Evolutionary conservation across 2,329 filamentous ascomycete genomes (phyloP).

Genomic region (Raffaelea arxii): DNA sequence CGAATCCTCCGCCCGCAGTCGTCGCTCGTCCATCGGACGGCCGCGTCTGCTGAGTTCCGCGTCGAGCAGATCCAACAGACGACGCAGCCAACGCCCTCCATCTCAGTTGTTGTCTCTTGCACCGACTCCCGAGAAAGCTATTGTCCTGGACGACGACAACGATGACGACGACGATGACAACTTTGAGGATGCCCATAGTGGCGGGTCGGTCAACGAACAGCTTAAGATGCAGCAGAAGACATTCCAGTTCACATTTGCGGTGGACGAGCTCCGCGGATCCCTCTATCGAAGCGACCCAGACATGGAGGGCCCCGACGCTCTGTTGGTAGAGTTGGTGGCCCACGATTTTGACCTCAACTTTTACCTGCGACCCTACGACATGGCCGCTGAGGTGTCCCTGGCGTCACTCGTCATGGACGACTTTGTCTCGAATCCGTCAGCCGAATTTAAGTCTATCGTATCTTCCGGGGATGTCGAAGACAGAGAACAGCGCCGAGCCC

Average conservation of each 20-base stretch:
- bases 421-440: conserved; percentile 78
- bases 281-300: conserved; percentile 80
- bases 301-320: conserved; percentile 61
- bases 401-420: conserved; percentile 85
- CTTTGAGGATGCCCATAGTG: conserved; percentile 54
- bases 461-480: conserved; percentile 70
- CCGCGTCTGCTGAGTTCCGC: conserved; percentile 36
- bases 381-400: conserved; percentile 84
- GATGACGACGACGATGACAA: conserved; percentile 53
- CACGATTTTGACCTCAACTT: conserved; percentile 82
- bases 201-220: conserved; percentile 44
- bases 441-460: conserved; percentile 96
- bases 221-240: conserved; percentile 76
- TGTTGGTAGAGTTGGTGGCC: conserved; percentile 85
- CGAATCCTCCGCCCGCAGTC: too few species aligned
- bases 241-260: conserved; percentile 95
- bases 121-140: conserved; percentile 52
- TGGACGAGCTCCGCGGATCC: conserved; percentile 88
- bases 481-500: conserved; percentile 64
- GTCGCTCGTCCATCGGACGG: conserved; percentile 14
- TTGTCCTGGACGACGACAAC: conserved; percentile 58
- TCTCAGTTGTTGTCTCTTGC: conserved; percentile 61
- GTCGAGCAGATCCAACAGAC: conserved; percentile 34
- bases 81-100: conserved; percentile 48
- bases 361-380: conserved; percentile 81